Conservation (phyloP, 306 rosid species). For the Prunus padus region DNA sequence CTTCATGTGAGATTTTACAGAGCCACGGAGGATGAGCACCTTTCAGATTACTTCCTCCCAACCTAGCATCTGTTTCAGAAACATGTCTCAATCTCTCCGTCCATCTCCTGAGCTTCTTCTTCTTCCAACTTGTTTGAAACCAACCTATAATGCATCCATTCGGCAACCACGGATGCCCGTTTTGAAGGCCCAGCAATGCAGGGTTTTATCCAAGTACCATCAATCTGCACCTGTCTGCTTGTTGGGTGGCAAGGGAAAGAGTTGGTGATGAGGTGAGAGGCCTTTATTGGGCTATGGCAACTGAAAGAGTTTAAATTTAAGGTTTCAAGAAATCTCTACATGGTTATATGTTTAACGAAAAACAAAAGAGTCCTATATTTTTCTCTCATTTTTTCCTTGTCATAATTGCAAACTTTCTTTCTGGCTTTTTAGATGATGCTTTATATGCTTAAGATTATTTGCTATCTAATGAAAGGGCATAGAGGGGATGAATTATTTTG, state of each 20-base stretch:
- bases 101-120: too few relatives aligned
- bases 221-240: constrained; percentile 4
- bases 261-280: background rate
- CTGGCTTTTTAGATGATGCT: background rate
- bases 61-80: too few relatives aligned
- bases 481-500: background rate
- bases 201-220: background rate
- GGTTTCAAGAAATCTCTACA: too few relatives aligned
- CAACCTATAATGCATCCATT: background rate
- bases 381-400: background rate
- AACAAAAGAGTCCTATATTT: background rate
- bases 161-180: background rate
- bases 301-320: too few relatives aligned
- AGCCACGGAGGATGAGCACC: too few relatives aligned
- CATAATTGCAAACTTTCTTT: background rate
- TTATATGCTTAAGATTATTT: background rate
- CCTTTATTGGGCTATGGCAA: too few relatives aligned
- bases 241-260: constrained; percentile 15
- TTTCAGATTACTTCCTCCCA: too few relatives aligned
- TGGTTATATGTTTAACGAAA: too few relatives aligned
- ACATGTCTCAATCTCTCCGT: too few relatives aligned
- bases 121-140: too few relatives aligned
- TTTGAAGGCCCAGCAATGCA: background rate
- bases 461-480: background rate
- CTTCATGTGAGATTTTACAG: too few relatives aligned